These are phyloP conservation scores for Scopulariopsis brevicaulis DNA, from an alignment of 2,329 filamentous ascomycete genomes.

Conservation along the genomic window DNA sequence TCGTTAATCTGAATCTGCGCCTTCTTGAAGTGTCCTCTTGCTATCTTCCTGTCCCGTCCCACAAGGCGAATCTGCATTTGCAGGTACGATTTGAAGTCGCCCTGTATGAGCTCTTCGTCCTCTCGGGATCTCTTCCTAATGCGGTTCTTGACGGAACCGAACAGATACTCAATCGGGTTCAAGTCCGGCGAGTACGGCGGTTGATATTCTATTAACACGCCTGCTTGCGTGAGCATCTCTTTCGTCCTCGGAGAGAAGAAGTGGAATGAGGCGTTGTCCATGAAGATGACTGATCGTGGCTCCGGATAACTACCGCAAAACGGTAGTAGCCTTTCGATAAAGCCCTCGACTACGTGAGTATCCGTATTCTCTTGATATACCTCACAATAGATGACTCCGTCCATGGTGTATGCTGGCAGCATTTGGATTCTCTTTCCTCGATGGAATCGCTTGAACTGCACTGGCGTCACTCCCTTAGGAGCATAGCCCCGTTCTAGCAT, in stretches of 20 bases:
- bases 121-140: conserved; percentile 8
- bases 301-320: conserved; percentile 9
- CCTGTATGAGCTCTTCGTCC: conserved; percentile 10
- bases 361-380: conserved; percentile 10
- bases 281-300: conserved; percentile 10
- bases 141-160: conserved; percentile 9
- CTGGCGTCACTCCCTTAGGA: conserved; percentile 8
- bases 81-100: conserved; percentile 11
- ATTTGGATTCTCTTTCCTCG: no score
- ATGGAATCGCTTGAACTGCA: conserved; percentile 9
- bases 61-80: conserved; percentile 10
- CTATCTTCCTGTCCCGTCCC: conserved; percentile 7
- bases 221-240: conserved; percentile 6
- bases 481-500: conserved; percentile 8
- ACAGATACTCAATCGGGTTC: conserved; percentile 9
- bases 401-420: conserved; percentile 8
- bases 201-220: conserved; percentile 8
- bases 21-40: conserved; percentile 8
- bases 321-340: conserved; percentile 9
- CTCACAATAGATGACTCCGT: conserved; percentile 8
- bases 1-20: neutral
- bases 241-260: conserved; percentile 7
- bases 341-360: conserved; percentile 7
- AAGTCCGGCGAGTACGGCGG: conserved; percentile 8
- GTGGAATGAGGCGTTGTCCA: conserved; percentile 11